Conservation (phyloP, 108 stramenopile genomes). For the Cyclotella atomus region DNA sequence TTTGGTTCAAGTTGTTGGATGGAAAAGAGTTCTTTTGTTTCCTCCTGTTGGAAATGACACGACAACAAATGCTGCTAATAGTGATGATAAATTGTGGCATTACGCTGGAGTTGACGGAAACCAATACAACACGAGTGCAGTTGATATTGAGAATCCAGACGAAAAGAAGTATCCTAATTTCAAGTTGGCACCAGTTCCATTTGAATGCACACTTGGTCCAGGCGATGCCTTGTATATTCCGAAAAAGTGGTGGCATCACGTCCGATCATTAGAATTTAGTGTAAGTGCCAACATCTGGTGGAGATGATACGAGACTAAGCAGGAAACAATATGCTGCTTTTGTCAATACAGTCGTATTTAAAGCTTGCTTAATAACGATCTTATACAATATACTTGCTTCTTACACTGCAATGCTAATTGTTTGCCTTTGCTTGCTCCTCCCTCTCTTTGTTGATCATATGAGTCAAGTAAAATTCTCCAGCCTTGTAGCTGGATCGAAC, state of each 20-base stretch:
- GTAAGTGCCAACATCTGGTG: slow-evolving; percentile 84
- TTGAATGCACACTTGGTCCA: slow-evolving; percentile 56
- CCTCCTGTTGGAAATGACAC: slow-evolving; percentile 20
- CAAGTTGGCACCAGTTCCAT: slow-evolving; percentile 36
- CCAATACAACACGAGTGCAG: slow-evolving; percentile 79
- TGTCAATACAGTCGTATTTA: too few relatives aligned
- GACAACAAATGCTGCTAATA: slow-evolving; percentile 1
- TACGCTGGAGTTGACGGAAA: slow-evolving; percentile 67
- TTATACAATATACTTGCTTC: too few relatives aligned
- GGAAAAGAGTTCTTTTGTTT: slow-evolving; percentile 65
- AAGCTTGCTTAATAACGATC: too few relatives aligned
- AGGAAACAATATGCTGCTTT: slow-evolving; percentile 4
- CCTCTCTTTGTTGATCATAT: slow-evolving; percentile 88
- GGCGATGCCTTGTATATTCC: slow-evolving; percentile 81
- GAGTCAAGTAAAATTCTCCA: slow-evolving; percentile 94
- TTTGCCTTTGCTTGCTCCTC: slow-evolving; percentile 41
- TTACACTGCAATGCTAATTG: too few relatives aligned
- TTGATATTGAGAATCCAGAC: slow-evolving; percentile 59
- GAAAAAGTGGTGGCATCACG: slow-evolving; percentile 81
- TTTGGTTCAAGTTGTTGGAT: slow-evolving; percentile 74
- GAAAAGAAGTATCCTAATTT: slow-evolving; percentile 55
- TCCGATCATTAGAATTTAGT: slow-evolving; percentile 58
- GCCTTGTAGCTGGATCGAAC: slow-evolving; percentile 96
- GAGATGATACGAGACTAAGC: too few relatives aligned
- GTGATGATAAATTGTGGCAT: slow-evolving; percentile 25